Percentiles rank a stretch among this genome's conserved stretches.
These are phyloP conservation scores for Macrolepiota dolichaula DNA, from an alignment of 768 basidiomycete genomes.

Conservation along the genomic window DNA sequence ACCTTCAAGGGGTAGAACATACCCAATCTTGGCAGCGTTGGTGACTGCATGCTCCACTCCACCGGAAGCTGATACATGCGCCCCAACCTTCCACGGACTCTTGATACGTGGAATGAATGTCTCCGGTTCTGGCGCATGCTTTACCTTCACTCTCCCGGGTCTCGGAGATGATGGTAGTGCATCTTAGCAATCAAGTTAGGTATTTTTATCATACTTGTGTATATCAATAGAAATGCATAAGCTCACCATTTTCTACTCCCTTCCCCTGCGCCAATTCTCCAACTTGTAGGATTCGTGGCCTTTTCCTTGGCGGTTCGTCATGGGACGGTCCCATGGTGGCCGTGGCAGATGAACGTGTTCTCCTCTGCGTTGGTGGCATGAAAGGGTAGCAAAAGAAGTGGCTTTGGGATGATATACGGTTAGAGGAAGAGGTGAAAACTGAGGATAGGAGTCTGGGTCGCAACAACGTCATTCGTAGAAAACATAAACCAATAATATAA, in stretches of 20 bases:
- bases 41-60: conserved; percentile 72
- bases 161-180: not conserved
- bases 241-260: not conserved
- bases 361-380: not conserved
- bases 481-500: too few relatives aligned
- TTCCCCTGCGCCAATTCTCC: not conserved
- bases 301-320: not conserved
- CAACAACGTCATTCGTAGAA: too few relatives aligned
- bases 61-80: conserved; percentile 80
- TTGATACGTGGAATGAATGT: conserved; percentile 27
- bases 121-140: conserved; percentile 13
- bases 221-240: not conserved
- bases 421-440: not conserved
- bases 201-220: too few relatives aligned
- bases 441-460: not conserved
- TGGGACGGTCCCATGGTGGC: not conserved
- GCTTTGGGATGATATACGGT: not conserved
- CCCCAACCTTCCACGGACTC: conserved; percentile 69
- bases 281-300: not conserved
- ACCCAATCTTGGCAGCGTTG: conserved; percentile 74
- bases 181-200: not conserved
- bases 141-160: conserved; percentile 14
- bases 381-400: not conserved
- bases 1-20: conserved; percentile 13
- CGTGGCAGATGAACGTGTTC: not conserved